Base-by-base conservation (phyloP, 306 rosid species). In the Argentina anserina region DNA sequence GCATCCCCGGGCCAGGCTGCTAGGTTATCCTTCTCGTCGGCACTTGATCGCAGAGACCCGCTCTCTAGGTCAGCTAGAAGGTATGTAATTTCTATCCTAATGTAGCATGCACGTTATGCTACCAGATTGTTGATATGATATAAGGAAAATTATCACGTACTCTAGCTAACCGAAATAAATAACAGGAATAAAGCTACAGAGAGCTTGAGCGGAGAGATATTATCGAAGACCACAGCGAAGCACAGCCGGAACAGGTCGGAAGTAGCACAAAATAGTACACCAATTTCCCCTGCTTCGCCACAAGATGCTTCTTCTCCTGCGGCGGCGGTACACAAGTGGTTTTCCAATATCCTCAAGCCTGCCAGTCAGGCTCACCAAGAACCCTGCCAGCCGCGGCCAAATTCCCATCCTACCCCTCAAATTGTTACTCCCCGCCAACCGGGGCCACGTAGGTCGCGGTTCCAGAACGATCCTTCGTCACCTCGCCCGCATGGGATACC, bases 61-160 rank as follows among this genome's bases (percentile, higher is more conserved):
- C 86, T 84, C 47, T 83, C 92, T 13, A 83, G 97, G 81, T 93
- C 98, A 18, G 97, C 98, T 10, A 81, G 97, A 86, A 90, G 93
- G 97, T 92, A 61, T 2, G 37, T 26, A 23, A 31, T 0, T 8
- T 11, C 10, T 34, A 43, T 33, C 0, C 0, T 29, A 60, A 0
- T 15, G 36, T 31, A 28, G 17, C 40, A 60, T 7, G 17, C 40
- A 60, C 2, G 23, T 60, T 60, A 61, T 33, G 40, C 17, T 33
- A 14, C 0, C 33, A 60, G 0, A 61, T 1, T 3, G 1, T 60
- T 0, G 20, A 52, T 40, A 17, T 2, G 6, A 28, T 40, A 37
- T 7, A 9, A 5, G 2, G 12, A n/a, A 56, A 3, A 8, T 20
- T n/a, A n/a, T 4, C 43, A 9, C 8, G 36, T 33, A 17, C 41